A percentile compares a stretch with the other conserved stretches of the same genome.
Evolutionary conservation across 768 basidiomycete genomes (phyloP).

Genomic region (Tulasnella sp.): DNA sequence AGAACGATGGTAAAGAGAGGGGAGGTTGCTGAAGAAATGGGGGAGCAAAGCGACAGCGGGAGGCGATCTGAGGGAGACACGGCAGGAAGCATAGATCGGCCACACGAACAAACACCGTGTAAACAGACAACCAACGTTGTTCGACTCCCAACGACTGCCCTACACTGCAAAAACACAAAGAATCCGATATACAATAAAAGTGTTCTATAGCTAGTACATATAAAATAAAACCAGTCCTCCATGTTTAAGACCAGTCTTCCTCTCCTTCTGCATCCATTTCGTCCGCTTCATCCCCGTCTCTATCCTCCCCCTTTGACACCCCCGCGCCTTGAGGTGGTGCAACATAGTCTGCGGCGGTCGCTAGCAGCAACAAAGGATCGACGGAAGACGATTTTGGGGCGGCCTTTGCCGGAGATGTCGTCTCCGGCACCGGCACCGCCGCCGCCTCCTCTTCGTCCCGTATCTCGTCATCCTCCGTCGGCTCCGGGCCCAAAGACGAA

Average conservation of each 20-base stretch:
- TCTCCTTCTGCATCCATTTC: constrained; percentile 28
- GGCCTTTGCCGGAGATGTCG: not conserved
- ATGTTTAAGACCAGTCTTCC: constrained; percentile 15
- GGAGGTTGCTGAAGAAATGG: not conserved
- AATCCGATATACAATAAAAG: not conserved
- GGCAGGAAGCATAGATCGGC: not conserved
- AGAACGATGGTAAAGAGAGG: not conserved
- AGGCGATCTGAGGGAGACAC: constrained; percentile 11
- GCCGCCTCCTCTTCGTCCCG: constrained; percentile 1
- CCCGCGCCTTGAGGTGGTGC: not conserved
- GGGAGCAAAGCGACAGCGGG: not conserved
- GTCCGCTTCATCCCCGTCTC: constrained; percentile 18
- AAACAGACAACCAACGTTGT: not conserved
- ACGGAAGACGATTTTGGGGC: not conserved
- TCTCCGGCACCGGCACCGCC: not conserved
- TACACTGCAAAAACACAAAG: not conserved
- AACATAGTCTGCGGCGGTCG: not conserved
- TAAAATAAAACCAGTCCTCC: not conserved
- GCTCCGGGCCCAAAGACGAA: constrained; percentile 12
- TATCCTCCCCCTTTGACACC: not conserved
- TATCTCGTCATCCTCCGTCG: not conserved
- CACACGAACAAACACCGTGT: constrained; percentile 15
- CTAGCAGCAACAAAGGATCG: not conserved
- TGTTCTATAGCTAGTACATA: not conserved
- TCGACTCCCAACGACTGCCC: not conserved